phyloP scores from a whole-genome alignment of 192 early-diverging fungal genomes.

The Glomus cerebriforme region DNA sequence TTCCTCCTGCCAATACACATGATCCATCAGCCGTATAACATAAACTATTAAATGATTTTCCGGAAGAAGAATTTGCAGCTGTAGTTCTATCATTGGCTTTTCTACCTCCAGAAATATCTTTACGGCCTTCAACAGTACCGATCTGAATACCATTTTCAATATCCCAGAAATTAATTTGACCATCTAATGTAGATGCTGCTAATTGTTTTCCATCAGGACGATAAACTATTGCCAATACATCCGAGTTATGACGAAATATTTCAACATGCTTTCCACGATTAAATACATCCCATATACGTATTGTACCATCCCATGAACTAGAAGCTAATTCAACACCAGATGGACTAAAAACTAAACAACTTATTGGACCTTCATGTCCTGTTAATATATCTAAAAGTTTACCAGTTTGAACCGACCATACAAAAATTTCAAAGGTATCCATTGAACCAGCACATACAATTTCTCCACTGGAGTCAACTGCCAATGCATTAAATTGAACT shows the following conservation, averaged over 20 bases:
- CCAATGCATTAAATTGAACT: conserved; percentile 90
- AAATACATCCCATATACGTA: conserved; percentile 94
- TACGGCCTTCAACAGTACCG: conserved; percentile 84
- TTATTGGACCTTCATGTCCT: conserved; percentile 93
- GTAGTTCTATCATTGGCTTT: conserved; percentile 76
- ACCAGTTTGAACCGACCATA: conserved; percentile 99
- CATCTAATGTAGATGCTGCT: conserved; percentile 86
- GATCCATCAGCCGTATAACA: conserved; percentile 95
- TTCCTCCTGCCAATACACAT: conserved; percentile 91
- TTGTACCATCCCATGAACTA: conserved; percentile 90
- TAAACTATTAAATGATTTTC: conserved; percentile 89
- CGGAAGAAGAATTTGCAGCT: conserved; percentile 79
- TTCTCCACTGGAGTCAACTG: conserved; percentile 96
- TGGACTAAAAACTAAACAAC: conserved; percentile 82
- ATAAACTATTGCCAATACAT: conserved; percentile 86
- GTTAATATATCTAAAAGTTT: conserved; percentile 91
- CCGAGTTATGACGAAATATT: conserved; percentile 73
- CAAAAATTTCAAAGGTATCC: conserved; percentile 96
- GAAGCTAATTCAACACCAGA: conserved; percentile 79
- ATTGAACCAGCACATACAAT: conserved; percentile 92
- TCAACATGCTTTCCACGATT: conserved; percentile 79
- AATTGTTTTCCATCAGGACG: conserved; percentile 91
- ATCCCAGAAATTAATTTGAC: conserved; percentile 94
- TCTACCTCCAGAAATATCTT: conserved; percentile 90
- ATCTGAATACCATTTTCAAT: conserved; percentile 71